phyloP scores from a whole-genome alignment of 1,284 basidiomycete species.

The Ceratorhiza oryzae-sativae region DNA sequence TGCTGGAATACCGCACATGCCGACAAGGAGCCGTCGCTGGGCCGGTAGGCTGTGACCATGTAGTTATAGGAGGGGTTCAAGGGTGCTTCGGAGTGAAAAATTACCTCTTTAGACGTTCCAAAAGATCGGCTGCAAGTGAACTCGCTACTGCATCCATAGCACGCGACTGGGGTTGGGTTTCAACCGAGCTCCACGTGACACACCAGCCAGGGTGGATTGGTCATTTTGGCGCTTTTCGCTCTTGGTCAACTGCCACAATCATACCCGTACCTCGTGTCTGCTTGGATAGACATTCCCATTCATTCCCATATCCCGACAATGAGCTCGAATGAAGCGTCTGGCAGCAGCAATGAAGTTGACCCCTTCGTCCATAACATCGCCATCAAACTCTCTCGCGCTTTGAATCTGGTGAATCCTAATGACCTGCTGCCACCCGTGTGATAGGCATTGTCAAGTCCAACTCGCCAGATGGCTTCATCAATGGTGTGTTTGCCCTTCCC shows the following conservation, averaged over 20 bases:
- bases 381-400: conserved; percentile 78
- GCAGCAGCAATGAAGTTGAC: conserved; percentile 48
- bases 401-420: conserved; percentile 83
- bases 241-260: not conserved
- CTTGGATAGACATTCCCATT: not conserved
- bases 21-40: conserved; percentile 70
- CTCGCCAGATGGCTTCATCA: conserved; percentile 68
- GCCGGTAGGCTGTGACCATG: conserved; percentile 53
- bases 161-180: not conserved
- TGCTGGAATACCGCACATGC: conserved; percentile 79
- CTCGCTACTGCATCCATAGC: conserved; percentile 28
- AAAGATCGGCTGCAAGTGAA: conserved; percentile 14
- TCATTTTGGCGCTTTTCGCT: not conserved
- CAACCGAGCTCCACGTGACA: not conserved
- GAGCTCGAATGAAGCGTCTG: conserved; percentile 5
- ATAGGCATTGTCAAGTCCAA: conserved; percentile 80
- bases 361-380: conserved; percentile 79
- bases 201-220: not conserved
- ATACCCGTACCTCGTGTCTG: not conserved
- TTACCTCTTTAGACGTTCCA: conserved; percentile 31
- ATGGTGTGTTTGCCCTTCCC: conserved; percentile 52
- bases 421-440: conserved; percentile 77
- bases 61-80: not conserved
- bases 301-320: not conserved
- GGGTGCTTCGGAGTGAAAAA: not conserved